Evolutionary conservation across 2,329 filamentous ascomycete species (phyloP).

Genomic region (Fusarium guadeloupense): DNA sequence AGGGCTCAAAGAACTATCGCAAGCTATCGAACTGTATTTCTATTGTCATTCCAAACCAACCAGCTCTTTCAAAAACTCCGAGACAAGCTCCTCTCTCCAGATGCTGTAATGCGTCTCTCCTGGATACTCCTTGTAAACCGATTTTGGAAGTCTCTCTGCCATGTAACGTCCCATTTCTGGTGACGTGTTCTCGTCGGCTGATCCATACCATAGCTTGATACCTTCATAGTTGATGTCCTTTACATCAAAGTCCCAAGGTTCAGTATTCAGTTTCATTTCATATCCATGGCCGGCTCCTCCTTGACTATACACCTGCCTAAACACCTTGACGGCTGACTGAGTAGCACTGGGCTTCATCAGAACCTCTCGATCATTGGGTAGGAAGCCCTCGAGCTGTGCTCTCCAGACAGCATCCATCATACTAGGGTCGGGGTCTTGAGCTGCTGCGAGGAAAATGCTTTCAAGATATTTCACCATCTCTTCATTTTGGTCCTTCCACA

Average conservation of each 20-base stretch:
- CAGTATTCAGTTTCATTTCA: background rate
- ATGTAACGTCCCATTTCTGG: conserved; percentile 4
- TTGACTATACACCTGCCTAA: background rate
- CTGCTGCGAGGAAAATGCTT: background rate
- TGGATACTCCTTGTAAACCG: background rate
- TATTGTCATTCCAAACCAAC: background rate
- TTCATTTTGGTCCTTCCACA: background rate
- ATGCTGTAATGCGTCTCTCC: background rate
- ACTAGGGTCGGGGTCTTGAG: background rate
- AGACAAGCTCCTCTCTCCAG: background rate
- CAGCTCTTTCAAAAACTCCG: background rate
- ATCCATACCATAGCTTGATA: background rate
- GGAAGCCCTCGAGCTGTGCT: background rate
- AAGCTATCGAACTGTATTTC: too few species aligned
- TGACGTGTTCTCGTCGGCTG: conserved; percentile 1
- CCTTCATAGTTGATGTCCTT: background rate
- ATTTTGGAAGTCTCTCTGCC: background rate
- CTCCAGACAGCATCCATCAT: background rate
- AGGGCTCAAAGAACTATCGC: too few species aligned
- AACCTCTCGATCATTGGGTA: background rate
- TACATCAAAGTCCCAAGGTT: conserved; percentile 1
- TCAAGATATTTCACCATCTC: background rate
- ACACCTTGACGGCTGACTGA: background rate
- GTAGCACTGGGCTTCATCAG: background rate
- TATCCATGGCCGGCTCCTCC: background rate